Evolutionary conservation across 257 asterid genomes (phyloP).

Genomic region (Fraxinus americana): DNA sequence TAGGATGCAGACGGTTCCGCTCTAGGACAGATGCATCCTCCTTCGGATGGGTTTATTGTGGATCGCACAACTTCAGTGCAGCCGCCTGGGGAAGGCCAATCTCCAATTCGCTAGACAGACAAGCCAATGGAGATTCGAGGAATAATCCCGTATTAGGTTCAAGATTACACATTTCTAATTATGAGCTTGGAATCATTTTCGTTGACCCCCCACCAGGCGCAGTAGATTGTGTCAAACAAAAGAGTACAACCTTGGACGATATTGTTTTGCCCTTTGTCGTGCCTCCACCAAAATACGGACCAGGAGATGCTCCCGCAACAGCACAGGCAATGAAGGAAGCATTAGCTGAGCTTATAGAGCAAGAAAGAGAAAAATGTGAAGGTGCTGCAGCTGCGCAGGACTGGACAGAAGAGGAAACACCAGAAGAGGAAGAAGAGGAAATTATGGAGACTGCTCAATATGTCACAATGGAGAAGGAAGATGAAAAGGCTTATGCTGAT

Average conservation of each 20-base stretch:
- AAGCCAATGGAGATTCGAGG: slow-evolving; percentile 25
- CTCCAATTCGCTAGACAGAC: slow-evolving; percentile 34
- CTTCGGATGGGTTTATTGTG: slow-evolving; percentile 85
- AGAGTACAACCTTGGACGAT: slow-evolving; percentile 54
- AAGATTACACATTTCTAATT: slow-evolving; percentile 72
- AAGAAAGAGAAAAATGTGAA: slow-evolving; percentile 39
- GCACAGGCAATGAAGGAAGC: slow-evolving; percentile 80
- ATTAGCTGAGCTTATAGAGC: slow-evolving; percentile 38
- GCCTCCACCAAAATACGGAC: slow-evolving; percentile 77
- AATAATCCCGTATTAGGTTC: slow-evolving; percentile 61
- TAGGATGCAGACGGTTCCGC: slow-evolving; percentile 70
- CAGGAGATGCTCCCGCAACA: slow-evolving; percentile 70
- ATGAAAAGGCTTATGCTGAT: slow-evolving; percentile 79
- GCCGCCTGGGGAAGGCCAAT: slow-evolving; percentile 95
- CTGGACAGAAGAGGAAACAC: slow-evolving; percentile 43
- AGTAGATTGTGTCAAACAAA: slow-evolving; percentile 24
- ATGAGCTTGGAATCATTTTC: slow-evolving; percentile 79
- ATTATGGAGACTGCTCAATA: slow-evolving; percentile 35
- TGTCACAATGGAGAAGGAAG: slow-evolving; percentile 63
- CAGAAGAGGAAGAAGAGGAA: slow-evolving; percentile 64
- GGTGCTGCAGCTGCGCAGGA: slow-evolving; percentile 31
- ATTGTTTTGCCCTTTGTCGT: slow-evolving; percentile 68
- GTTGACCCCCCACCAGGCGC: slow-evolving; percentile 59
- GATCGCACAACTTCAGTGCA: slow-evolving; percentile 92
- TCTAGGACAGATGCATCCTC: slow-evolving; percentile 50